Conservation (phyloP, 1,139 yeast genomes). For the Suhomyces bolitotheri region DNA sequence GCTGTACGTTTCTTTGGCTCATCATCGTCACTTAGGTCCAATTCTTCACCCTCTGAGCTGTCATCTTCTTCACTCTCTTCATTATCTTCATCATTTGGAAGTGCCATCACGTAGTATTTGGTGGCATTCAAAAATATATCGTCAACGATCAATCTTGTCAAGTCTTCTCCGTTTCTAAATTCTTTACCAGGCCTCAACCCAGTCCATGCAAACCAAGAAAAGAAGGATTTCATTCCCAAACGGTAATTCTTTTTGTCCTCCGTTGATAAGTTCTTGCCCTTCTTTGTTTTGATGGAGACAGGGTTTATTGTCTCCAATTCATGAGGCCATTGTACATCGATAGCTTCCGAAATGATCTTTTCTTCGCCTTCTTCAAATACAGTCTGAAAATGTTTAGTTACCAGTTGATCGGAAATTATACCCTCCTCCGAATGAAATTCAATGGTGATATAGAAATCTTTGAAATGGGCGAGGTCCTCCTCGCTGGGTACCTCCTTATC, state of each 20-base stretch:
- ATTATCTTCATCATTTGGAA: constrained; percentile 54
- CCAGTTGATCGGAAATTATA: constrained; percentile 49
- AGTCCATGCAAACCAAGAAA: constrained; percentile 77
- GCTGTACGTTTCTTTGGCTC: constrained; percentile 19
- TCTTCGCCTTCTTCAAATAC: constrained; percentile 53
- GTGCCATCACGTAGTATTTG: constrained; percentile 71
- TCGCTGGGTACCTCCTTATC: constrained; percentile 16
- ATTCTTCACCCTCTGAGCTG: constrained; percentile 54
- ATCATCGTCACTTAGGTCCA: constrained; percentile 54
- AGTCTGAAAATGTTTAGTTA: constrained; percentile 54
- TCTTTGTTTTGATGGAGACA: constrained; percentile 35
- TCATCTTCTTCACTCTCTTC: constrained; percentile 48
- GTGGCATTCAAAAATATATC: constrained; percentile 73
- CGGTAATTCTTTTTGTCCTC: constrained; percentile 64
- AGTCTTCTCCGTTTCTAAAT: constrained; percentile 68
- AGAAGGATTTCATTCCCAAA: constrained; percentile 70
- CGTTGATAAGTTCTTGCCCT: constrained; percentile 32
- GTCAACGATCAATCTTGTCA: constrained; percentile 61
- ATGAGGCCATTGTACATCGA: constrained; percentile 58
- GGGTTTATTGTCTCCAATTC: constrained; percentile 59
- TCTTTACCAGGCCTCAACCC: constrained; percentile 73
- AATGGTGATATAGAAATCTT: constrained; percentile 59
- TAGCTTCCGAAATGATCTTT: constrained; percentile 50
- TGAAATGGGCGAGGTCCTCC: constrained; percentile 33
- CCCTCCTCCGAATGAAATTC: constrained; percentile 41